Evolutionary conservation across 306 rosid genomes (phyloP), one percentile per base, ranked within the genome.

Genomic region (Comarum palustre): DNA sequence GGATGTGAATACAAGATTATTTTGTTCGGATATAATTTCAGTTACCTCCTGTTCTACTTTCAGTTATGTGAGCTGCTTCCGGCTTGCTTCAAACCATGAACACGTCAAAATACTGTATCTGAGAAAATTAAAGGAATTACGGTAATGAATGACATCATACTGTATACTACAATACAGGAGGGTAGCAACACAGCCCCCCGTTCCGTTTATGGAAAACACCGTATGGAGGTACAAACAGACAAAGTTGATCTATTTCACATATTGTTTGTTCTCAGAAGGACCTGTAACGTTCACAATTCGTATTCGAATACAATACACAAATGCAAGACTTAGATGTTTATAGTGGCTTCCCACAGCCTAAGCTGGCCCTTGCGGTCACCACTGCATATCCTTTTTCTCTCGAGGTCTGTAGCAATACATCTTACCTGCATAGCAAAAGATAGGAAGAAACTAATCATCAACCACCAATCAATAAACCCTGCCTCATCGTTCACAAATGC

Each of bases 271-370:
- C 20, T n/a, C 39, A 52, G 24, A 24, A 15, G 2, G 4, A 57
- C 39, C 17, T 55, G 17, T 72, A 67, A 17, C 19, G 57, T 39
- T 25, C 45, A 20, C 38, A 25, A 16, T 42, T 39, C 29, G 0
- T 34, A 6, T 11, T 34, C 16, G 32, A 7, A 34, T 2, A 39
- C 4, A 24, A 36, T 32, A 71, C 69, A 51, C 24, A 57, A 45
- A 63, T 34, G 45, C 62, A 64, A 39, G 61, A 66, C 69, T 88
- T 75, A 89, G 80, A 94, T 94, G 82, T 94, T 94, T 66, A 94
- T 85, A 58, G 99, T 91, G 82, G 99, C 99, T 85, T 94, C 99
- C 99, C 99, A 94, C 52, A 91, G 92, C 79, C 99, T 85, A 62
- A 91, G 87, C 76, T 88, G 86, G 67, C 99, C 99, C 73, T 94